These are phyloP conservation scores for Paragyromitra xinjiangensis DNA, from an alignment of 495 filamentous ascomycete genomes.

Conservation along the genomic window DNA sequence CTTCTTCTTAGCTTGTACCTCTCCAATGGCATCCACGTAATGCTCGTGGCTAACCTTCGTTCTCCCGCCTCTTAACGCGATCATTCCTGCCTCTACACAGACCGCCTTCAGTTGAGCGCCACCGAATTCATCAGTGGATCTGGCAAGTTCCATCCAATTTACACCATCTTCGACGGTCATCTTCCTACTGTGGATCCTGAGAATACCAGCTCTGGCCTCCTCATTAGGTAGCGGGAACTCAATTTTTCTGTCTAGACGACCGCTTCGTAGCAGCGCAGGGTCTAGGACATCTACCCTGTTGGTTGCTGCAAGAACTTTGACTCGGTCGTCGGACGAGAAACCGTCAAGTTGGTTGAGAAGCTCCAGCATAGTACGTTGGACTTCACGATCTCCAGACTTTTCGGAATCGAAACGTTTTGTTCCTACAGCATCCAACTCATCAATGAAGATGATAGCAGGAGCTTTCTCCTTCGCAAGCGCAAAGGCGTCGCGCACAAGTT, in stretches of 20 bases:
- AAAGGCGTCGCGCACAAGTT: constrained; percentile 96
- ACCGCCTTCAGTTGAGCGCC: constrained; percentile 98
- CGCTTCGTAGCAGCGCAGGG: constrained; percentile 90
- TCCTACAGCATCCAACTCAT: constrained; percentile 95
- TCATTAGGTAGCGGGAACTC: constrained; percentile 99
- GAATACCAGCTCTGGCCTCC: constrained; percentile 94
- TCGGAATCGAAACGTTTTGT: constrained; percentile 99
- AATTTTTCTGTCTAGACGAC: constrained; percentile 97
- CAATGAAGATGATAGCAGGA: constrained; percentile 99
- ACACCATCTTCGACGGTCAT: constrained; percentile 94
- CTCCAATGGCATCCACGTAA: constrained; percentile 97
- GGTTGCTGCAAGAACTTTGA: constrained; percentile 98
- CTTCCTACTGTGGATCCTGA: constrained; percentile 96
- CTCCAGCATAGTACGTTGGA: constrained; percentile 98
- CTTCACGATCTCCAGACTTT: constrained; percentile 97
- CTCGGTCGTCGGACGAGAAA: constrained; percentile 97
- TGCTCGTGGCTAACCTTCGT: constrained; percentile 97
- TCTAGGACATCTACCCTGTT: constrained; percentile 98
- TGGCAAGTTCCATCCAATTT: constrained; percentile 95
- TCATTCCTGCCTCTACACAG: constrained; percentile 99
- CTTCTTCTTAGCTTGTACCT: constrained; percentile 99
- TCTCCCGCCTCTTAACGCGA: constrained; percentile 89
- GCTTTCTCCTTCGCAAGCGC: constrained; percentile 98
- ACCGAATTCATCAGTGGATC: constrained; percentile 99
- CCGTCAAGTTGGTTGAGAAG: constrained; percentile 98